Base-by-base conservation (phyloP, 2,329 filamentous ascomycete genomes). In the Fusarium mangiferae region DNA sequence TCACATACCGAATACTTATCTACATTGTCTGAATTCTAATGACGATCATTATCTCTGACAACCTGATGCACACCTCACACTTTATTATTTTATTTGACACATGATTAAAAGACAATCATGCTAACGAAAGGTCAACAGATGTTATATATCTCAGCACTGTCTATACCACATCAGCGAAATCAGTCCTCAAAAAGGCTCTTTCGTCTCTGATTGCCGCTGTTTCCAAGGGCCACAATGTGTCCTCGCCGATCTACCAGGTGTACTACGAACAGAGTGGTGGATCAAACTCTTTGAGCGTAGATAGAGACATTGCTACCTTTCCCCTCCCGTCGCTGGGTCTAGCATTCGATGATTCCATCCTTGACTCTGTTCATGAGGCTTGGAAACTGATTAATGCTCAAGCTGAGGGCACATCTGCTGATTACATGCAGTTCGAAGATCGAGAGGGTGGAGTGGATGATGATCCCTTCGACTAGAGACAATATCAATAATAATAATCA, bases 11-110 rank as follows among this genome's bases (percentile, higher is more conserved):
- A 97, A 96, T 94, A 95, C 95, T 98, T 98, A 98, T 98, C 96
- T 98, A 98, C 96, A 98, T 98, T 98, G 95, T 93, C 96, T 95
- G 96, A 97, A 93, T 85, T 86, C 83, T 88, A 89, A 85, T 97
- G 95, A 97, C 91, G 95, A 96, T 89, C 89, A 72, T 87, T 87
- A 87, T 89, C 90, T 95, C 93, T 96, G 92, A 96, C 91, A 94
- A 92, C 86, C 94, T 97, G 94, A 97, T 90, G 85, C 86, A 85
- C 84, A 80, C 74, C 64, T 49, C 38, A 71, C 61, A 72, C 45
- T 36, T 56, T 66, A 58, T 35, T 64, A 44, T 55, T 54, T 56
- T 35, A 61, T 52, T 45, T 30, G 64, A 58, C 36, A 62, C 22
- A 61, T 52, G n/a, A 26, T 52, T 39, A 51, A 64, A 42, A 70